These are phyloP conservation scores for Mucor racemosus DNA, from an alignment of 371 early-diverging fungal species.

Conservation along the genomic window DNA sequence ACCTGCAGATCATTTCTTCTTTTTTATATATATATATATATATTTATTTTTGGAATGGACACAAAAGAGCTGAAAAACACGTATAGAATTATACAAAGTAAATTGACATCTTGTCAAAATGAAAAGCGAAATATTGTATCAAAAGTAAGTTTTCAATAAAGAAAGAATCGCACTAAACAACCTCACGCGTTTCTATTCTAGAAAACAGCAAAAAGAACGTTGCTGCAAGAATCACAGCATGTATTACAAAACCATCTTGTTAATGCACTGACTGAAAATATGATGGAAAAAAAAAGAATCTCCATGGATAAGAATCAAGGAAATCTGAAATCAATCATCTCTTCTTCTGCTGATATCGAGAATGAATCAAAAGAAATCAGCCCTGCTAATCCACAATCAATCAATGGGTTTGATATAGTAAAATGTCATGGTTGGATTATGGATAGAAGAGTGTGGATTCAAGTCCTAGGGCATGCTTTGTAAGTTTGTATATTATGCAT, in stretches of 20 bases:
- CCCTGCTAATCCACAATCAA: neutral
- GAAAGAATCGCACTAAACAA: neutral
- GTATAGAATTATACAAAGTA: slow-evolving; percentile 14
- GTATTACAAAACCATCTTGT: slow-evolving; percentile 15
- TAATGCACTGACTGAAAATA: slow-evolving; percentile 12
- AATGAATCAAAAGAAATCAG: too few relatives aligned
- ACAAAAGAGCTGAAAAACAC: slow-evolving; percentile 12
- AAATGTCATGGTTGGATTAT: slow-evolving; percentile 21
- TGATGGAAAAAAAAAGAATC: neutral
- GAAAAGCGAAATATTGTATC: neutral
- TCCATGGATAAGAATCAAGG: neutral
- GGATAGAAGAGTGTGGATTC: slow-evolving; percentile 21
- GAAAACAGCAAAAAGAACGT: slow-evolving; percentile 20
- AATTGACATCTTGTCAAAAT: slow-evolving; percentile 9
- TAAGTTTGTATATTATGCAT: neutral
- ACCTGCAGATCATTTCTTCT: neutral
- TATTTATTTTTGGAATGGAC: neutral
- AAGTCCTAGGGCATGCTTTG: neutral
- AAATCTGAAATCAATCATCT: neutral
- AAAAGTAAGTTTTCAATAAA: neutral
- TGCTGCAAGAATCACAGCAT: slow-evolving; percentile 16
- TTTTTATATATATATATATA: too few relatives aligned
- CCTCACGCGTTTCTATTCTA: neutral
- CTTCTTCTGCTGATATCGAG: neutral
- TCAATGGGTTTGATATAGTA: neutral